phyloP scores from a whole-genome alignment of 163 green algal genomes.

The Scenedesmus sp. region DNA sequence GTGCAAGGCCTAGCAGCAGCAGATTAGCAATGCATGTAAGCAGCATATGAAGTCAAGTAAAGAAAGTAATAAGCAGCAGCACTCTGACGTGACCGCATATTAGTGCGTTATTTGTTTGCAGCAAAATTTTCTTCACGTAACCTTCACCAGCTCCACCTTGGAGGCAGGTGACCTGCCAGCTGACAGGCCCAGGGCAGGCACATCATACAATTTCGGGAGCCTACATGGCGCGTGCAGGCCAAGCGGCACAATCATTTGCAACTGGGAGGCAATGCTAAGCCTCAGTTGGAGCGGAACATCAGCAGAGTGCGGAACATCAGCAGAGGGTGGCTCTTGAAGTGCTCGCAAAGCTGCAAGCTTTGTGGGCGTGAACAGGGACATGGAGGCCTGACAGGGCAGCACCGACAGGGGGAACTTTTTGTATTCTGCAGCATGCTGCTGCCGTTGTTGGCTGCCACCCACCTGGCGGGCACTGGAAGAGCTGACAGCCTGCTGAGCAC shows the following conservation, averaged over 20 bases:
- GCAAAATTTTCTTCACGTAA: no score
- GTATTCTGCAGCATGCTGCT: neutral
- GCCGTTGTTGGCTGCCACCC: neutral
- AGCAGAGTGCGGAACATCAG: neutral
- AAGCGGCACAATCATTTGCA: neutral
- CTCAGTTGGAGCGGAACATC: neutral
- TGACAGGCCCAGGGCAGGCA: neutral
- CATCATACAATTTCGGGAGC: neutral
- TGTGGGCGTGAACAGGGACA: neutral
- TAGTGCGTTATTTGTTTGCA: no score
- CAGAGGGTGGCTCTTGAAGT: neutral
- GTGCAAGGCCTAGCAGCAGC: neutral
- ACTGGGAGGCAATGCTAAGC: neutral
- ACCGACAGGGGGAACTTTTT: neutral
- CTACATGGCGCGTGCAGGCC: neutral
- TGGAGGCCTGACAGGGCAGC: neutral
- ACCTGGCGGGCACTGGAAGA: neutral
- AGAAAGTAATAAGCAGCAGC: no score
- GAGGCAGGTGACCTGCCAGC: no score
- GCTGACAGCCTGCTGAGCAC: slow-evolving; percentile 17
- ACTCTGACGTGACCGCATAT: no score
- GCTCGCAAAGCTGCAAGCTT: no score
- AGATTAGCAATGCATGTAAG: no score
- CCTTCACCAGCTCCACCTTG: no score
- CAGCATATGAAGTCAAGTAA: no score